Conservation (phyloP, 2,329 filamentous ascomycete species). For the Fusarium beomiforme region DNA sequence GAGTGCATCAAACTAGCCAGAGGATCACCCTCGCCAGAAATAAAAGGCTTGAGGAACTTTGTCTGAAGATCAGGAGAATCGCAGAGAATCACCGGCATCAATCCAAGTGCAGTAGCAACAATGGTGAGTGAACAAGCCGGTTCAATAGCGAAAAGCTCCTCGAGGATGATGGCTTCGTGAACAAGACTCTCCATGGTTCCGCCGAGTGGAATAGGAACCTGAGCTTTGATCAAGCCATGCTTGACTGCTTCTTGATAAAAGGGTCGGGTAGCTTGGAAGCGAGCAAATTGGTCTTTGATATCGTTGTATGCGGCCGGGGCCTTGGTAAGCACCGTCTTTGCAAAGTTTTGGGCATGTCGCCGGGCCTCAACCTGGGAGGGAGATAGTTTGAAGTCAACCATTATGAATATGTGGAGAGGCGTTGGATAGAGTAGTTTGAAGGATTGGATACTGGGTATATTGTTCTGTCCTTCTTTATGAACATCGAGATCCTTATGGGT, state of each 20-base stretch:
- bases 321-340: not conserved
- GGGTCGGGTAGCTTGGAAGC: not conserved
- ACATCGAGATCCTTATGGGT: not conserved
- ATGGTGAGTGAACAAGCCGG: not conserved
- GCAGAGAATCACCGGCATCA: constrained; percentile 4
- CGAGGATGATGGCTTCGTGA: not conserved
- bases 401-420: not conserved
- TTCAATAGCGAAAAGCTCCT: not conserved
- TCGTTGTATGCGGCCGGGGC: not conserved
- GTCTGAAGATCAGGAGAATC: not conserved
- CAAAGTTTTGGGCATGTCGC: not conserved
- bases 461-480: not conserved
- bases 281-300: not conserved
- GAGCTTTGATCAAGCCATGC: not conserved
- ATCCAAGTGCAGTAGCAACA: not conserved
- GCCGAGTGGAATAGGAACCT: not conserved
- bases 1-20: constrained; percentile 5
- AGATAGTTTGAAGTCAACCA: not conserved
- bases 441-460: not conserved
- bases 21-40: not conserved
- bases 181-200: not conserved
- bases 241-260: not conserved
- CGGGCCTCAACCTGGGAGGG: not conserved
- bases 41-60: not conserved
- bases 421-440: not conserved